Evolutionary conservation across 2,329 filamentous ascomycete species (phyloP).

Genomic region (Scytalidium sp.): DNA sequence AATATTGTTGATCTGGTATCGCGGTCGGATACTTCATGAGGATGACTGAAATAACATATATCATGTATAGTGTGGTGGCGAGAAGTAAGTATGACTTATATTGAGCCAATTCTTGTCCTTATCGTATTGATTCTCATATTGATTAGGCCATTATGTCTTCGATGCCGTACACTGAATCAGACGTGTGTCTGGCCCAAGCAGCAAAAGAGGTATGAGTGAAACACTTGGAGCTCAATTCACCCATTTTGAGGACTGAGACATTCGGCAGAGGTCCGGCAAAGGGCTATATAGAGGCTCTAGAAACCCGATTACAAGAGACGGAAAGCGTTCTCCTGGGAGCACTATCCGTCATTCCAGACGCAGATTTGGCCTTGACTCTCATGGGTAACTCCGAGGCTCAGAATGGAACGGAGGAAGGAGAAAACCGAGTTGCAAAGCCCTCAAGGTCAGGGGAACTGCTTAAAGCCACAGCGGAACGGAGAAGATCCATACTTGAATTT

Average conservation of each 20-base stretch:
- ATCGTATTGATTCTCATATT: background rate
- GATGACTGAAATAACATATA: background rate
- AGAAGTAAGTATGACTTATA: conserved; percentile 27
- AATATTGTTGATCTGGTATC: background rate
- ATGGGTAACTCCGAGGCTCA: conserved; percentile 2
- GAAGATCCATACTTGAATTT: conserved; percentile 32
- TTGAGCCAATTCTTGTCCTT: conserved; percentile 4
- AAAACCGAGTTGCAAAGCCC: background rate
- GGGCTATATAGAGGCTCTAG: conserved; percentile 41
- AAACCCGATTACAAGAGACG: conserved; percentile 38
- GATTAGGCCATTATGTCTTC: conserved; percentile 31
- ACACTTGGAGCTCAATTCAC: background rate
- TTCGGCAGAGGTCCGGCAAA: conserved; percentile 39
- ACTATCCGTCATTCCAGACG: conserved; percentile 29
- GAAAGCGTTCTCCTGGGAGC: conserved; percentile 36
- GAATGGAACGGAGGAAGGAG: background rate
- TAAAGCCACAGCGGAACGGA: conserved; percentile 5
- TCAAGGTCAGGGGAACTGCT: background rate
- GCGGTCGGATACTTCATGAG: background rate
- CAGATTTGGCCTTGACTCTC: conserved; percentile 27
- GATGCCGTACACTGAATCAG: conserved; percentile 31
- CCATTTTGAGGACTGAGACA: background rate
- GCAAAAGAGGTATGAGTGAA: conserved; percentile 30
- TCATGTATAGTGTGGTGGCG: conserved; percentile 33
- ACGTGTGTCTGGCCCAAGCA: conserved; percentile 35